These are phyloP conservation scores for Cantharellus anzutake DNA, from an alignment of 768 basidiomycete genomes.

Conservation along the genomic window DNA sequence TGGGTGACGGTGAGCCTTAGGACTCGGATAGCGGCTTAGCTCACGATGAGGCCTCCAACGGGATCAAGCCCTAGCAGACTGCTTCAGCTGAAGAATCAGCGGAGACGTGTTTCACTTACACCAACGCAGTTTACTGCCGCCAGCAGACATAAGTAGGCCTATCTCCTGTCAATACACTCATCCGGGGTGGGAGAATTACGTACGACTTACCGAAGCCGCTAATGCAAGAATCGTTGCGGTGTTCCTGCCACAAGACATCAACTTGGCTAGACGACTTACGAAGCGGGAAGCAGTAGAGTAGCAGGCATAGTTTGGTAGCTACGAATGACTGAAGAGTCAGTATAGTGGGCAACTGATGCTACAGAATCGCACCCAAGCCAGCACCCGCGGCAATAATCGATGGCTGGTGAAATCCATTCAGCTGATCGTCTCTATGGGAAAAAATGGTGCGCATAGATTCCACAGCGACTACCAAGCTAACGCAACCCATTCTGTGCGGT, in stretches of 20 bases:
- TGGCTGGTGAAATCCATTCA: constrained; percentile 50
- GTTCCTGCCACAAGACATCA: constrained; percentile 89
- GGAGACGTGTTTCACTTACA: constrained; percentile 33
- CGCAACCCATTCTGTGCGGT: constrained; percentile 60
- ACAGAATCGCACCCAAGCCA: constrained; percentile 60
- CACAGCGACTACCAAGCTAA: constrained; percentile 81
- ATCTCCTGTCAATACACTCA: too few relatives aligned
- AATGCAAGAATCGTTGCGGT: constrained; percentile 80
- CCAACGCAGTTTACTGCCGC: constrained; percentile 64
- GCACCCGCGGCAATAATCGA: constrained; percentile 67
- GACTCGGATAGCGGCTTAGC: not conserved
- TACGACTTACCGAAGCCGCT: constrained; percentile 48
- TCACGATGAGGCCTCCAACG: constrained; percentile 52
- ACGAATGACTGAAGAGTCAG: not conserved
- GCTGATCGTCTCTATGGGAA: constrained; percentile 27
- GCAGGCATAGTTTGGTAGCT: constrained; percentile 75
- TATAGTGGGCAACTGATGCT: constrained; percentile 5
- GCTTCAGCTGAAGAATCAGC: constrained; percentile 15
- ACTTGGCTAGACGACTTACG: constrained; percentile 79
- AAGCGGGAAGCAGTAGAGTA: constrained; percentile 69
- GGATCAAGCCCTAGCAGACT: constrained; percentile 46
- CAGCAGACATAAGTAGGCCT: constrained; percentile 72
- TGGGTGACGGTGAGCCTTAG: too few relatives aligned
- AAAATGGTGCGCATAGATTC: constrained; percentile 63
- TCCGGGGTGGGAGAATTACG: too few relatives aligned